Evolutionary conservation across 257 asterid species (phyloP), one percentile per base, ranked within the genome.

Genomic region (Solanum infundibuliforme): DNA sequence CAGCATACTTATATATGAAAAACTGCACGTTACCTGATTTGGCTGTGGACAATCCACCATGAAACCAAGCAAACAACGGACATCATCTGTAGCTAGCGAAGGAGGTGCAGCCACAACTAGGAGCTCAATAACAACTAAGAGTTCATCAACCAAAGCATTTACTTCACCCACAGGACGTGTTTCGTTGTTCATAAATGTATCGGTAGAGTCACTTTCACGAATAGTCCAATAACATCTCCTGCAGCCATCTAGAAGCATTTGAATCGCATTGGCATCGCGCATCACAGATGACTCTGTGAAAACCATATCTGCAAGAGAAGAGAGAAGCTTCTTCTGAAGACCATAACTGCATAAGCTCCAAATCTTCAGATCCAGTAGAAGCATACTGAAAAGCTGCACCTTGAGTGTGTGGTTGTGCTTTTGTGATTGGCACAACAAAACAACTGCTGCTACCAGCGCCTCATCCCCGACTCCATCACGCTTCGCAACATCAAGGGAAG

Each of bases 331-430:
- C 87, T 97, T 97, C 86, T 97, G 99, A 89, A 97, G 92, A 38
- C 99, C 99, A 91, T 97, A 97, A 93, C 99, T 95, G 94, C 99
- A 97, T 89, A 97, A 91, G 89, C 98, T 95, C 99, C 99, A 97
- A 86, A 94, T 93, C 93, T 92, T 95, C 86, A 97, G 95, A 89
- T 97, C 99, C 92, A 97, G 94, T 87, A 97, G 92, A 90, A 97
- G 93, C 55, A 95, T 95, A 86, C 98, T 94, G 91, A 97, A 97
- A 87, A 97, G 98, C 93, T 94, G 98, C 91, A 95, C 98, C 93
- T 94, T 95, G 75, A 97, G 98, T 31, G 91, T 69, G 88, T 95
- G 99, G 91, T 95, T 94, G 87, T 93, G 92, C 90, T 92, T 95
- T 89, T 95, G 98, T 85, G 98, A 94, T 89, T 97, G 99, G 88